Evolutionary conservation across 2,329 filamentous ascomycete genomes (phyloP), one percentile per base, ranked within the genome.

Genomic region (Talaromyces sp.): DNA sequence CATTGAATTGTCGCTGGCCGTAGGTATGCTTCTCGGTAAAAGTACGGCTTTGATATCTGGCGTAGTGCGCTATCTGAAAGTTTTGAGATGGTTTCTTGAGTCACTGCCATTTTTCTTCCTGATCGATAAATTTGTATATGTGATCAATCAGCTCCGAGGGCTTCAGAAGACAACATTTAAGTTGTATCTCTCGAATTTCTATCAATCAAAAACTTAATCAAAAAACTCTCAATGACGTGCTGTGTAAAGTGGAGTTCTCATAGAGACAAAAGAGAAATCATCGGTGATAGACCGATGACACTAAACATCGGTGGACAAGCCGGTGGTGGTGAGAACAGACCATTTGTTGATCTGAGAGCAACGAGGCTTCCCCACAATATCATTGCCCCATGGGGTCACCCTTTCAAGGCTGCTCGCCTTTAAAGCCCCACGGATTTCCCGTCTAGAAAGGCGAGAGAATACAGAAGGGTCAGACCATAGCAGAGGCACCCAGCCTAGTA

Each of bases 1-100:
- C 75, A 80, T 66, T 82, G 80, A 2, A 77, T 72, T 1, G 80
- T 82, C 22, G 74, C 70, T 7, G 79, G 72, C 1, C 79, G 79
- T 4, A 82, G 70, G 39, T 64, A 69, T 22, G 69, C 68, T 45
- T 70, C 69, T 10, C 22, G 14, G 39, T 60, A 64, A 4, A 61
- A 64, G 39, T 60, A 67, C 1, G 47, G n/a, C 37, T 41, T 64
- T 43, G 59, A 41, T n/a, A 39, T 11, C 52, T 62, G 43, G n/a
- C 48, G 60, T 9, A 62, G 5, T 43, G 47, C 39, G 14, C 60
- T 48, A 22, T 62, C 60, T 13, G 60, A 62, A 13, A 43, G 37
- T 6, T 31, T 56, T 10, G 60, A 41, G 8, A 61, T n/a, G 22
- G 39, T 58, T 19, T 63, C 57, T 52, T 67, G 65, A 43, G 58